Evolutionary conservation across 2,329 filamentous ascomycete species (phyloP).

Genomic region (Trichoderma citrinoviride): DNA sequence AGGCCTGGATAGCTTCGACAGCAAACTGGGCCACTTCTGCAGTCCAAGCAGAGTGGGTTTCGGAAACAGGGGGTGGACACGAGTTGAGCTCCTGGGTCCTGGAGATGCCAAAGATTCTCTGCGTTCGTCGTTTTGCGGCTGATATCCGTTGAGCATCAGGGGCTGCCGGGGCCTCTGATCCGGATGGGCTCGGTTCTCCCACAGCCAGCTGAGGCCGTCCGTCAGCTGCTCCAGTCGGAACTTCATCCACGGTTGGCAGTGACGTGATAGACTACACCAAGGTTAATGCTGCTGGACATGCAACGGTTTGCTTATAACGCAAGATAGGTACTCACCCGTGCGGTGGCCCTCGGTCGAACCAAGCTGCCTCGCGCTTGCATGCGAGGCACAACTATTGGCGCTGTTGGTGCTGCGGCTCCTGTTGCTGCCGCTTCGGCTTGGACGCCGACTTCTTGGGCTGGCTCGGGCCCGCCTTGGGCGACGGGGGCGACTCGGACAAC

Average conservation of each 20-base stretch:
- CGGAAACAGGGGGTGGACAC: not conserved
- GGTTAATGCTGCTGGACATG: not conserved
- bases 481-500: not conserved
- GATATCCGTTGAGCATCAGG: not conserved
- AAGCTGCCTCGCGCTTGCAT: not conserved
- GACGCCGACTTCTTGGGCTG: not conserved
- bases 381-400: not conserved
- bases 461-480: not conserved
- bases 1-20: slow-evolving; percentile 24
- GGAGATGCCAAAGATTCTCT: slow-evolving; percentile 9
- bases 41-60: slow-evolving; percentile 28
- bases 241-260: not conserved
- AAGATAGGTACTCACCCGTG: not conserved
- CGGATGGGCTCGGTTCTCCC: not conserved
- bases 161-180: not conserved
- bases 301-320: too few species aligned
- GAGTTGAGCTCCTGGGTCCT: not conserved
- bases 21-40: slow-evolving; percentile 29
- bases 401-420: not conserved
- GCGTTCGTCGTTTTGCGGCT: not conserved
- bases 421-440: not conserved
- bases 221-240: not conserved
- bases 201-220: not conserved
- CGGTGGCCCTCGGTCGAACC: not conserved
- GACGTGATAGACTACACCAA: not conserved